Conservation (phyloP, 2,329 filamentous ascomycete species). For the Coniochaeta hoffmannii region DNA sequence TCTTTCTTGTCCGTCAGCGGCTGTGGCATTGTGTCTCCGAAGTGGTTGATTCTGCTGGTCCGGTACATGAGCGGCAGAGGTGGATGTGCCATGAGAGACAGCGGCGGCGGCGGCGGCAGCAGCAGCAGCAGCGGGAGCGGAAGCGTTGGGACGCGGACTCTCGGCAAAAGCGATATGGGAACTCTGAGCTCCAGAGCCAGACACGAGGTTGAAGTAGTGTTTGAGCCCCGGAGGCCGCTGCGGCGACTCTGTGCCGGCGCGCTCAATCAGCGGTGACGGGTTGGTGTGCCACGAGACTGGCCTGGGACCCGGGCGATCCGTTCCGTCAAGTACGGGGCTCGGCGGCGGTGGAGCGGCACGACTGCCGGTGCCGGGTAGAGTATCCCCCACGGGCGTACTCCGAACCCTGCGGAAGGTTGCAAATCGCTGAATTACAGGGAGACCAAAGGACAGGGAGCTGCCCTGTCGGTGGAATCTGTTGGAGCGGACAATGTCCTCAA, state of each 20-base stretch:
- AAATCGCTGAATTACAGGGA: conserved; percentile 11
- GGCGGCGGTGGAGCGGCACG: background rate
- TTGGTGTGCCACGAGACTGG: background rate
- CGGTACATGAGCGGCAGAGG: background rate
- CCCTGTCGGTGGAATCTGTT: conserved; percentile 23
- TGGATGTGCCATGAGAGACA: conserved; percentile 1
- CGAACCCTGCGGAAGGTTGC: conserved; percentile 8
- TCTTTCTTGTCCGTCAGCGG: background rate
- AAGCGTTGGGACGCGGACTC: conserved; percentile 4
- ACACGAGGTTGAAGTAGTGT: background rate
- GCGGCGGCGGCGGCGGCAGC: background rate
- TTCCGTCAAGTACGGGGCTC: background rate
- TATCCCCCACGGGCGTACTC: background rate
- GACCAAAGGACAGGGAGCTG: conserved; percentile 17
- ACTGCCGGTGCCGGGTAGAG: background rate
- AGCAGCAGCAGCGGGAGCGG: background rate
- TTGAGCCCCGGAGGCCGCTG: background rate
- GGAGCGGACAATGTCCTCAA: conserved; percentile 42
- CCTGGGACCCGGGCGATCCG: background rate
- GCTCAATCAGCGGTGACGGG: background rate
- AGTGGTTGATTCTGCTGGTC: background rate
- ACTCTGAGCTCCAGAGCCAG: background rate
- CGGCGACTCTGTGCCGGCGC: background rate
- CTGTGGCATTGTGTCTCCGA: background rate
- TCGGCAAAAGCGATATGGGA: conserved; percentile 15